Base-by-base conservation (phyloP, 805 yeast genomes). In the Candida parachauliodes region DNA sequence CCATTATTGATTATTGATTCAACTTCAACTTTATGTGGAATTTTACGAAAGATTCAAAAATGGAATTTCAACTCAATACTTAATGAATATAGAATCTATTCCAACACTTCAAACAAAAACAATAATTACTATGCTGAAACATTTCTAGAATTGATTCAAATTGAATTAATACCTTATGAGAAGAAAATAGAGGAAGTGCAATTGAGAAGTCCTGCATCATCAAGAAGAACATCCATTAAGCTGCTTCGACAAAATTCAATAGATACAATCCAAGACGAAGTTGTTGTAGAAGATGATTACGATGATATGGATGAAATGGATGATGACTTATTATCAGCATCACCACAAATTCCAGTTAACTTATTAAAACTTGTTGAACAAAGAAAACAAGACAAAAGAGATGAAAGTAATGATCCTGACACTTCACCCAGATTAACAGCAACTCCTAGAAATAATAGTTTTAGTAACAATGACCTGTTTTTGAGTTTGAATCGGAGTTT, bases 21-120 rank as follows among this genome's bases (percentile, higher is more conserved):
- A 26, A 81, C 89, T 5, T 81, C 83, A 41, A 77, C 93, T 9
- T 70, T 89, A 14, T 76, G 88, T 8, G 96, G 97, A 0, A 68
- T 89, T 2, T 61, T 93, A 23, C 68, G 98, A 36, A 81, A 83
- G 54, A 68, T 89, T 27, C 93, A 87, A 59, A 83, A 83, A 60
- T 91, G 97, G 98, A 82, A 80, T 49, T 83, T 83, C 54, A 78
- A 89, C 17, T 81, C 94, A 14, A 78, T 91, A 4, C 74, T 88
- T 16, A 83, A 82, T 49, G 98, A 91, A 57, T 93, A 88, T 59
- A 68, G 96, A 37, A 69, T 85, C 7, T 85, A 79, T 57, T 57
- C 63, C 7, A 71, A 71, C 1, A 45, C 46, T 20, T 84, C 88
- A 21, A 71, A 83, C 31, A 44, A 35, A 9, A 71, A 83, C 32